Conservation (phyloP, 1,284 basidiomycete genomes). For the Rhodotorula sp. region DNA sequence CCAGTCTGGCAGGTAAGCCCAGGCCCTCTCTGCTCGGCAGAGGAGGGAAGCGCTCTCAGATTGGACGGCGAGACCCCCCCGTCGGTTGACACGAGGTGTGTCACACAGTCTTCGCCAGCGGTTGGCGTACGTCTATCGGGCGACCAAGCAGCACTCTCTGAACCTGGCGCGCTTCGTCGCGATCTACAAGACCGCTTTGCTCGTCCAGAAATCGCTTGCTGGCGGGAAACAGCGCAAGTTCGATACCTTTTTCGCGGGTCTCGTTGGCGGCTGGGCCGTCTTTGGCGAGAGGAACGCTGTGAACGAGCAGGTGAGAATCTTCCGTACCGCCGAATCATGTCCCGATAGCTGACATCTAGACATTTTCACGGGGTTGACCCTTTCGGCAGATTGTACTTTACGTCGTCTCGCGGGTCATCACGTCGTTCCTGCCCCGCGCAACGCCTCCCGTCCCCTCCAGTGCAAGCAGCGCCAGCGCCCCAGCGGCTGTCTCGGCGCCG, state of each 20-base stretch:
- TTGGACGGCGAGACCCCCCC: no score
- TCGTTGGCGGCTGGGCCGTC: conserved; percentile 86
- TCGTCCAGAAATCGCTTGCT: conserved; percentile 69
- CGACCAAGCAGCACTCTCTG: conserved; percentile 84
- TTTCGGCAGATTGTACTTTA: conserved; percentile 84
- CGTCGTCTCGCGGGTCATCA: conserved; percentile 81
- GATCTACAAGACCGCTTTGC: conserved; percentile 82
- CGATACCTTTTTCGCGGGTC: conserved; percentile 90
- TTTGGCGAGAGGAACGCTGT: conserved; percentile 95
- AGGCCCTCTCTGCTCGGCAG: neutral
- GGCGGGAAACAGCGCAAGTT: conserved; percentile 65
- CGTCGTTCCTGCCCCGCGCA: conserved; percentile 77
- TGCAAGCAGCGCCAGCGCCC: neutral
- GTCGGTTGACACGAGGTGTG: neutral
- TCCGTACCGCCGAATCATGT: no score
- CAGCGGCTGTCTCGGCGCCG: conserved; percentile 50
- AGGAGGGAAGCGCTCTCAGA: no score
- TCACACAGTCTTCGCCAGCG: conserved; percentile 65
- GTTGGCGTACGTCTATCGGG: conserved; percentile 67
- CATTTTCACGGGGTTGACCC: neutral
- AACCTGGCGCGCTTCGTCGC: conserved; percentile 93
- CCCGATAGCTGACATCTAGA: no score
- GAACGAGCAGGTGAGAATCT: conserved; percentile 82
- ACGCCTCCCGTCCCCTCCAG: conserved; percentile 41
- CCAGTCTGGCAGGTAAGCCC: conserved; percentile 43